These are phyloP conservation scores for Phaeosphaeriaceae sp. DNA, from an alignment of 2,329 filamentous ascomycete species.

Conservation along the genomic window DNA sequence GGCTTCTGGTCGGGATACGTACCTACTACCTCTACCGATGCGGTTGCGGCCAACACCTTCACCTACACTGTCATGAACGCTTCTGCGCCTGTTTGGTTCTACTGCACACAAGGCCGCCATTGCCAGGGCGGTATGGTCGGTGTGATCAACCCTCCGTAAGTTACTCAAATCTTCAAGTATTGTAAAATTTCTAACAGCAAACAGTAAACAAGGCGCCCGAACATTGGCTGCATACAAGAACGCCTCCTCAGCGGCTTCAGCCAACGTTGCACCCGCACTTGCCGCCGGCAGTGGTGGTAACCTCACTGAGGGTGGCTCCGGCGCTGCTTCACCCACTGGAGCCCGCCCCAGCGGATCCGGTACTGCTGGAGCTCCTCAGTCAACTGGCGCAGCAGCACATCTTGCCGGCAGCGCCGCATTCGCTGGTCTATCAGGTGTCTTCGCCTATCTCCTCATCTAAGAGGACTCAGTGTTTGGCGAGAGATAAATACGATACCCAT, in stretches of 20 bases:
- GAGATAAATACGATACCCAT: slow-evolving; percentile 21
- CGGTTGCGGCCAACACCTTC: slow-evolving; percentile 37
- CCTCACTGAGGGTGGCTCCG: slow-evolving; percentile 27
- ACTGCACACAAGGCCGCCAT: slow-evolving; percentile 49
- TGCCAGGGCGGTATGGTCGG: slow-evolving; percentile 50
- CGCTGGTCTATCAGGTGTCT: slow-evolving; percentile 34
- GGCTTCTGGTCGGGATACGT: slow-evolving; percentile 50
- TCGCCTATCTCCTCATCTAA: slow-evolving; percentile 43
- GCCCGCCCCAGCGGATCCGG: slow-evolving; percentile 23
- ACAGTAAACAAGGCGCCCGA: slow-evolving; percentile 25
- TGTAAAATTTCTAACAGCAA: slow-evolving; percentile 14
- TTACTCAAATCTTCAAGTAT: not conserved
- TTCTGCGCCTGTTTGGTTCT: slow-evolving; percentile 49
- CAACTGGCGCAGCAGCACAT: slow-evolving; percentile 36
- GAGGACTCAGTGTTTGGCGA: slow-evolving; percentile 1
- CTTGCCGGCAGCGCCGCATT: slow-evolving; percentile 32
- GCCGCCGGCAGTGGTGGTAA: slow-evolving; percentile 34
- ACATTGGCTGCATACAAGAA: slow-evolving; percentile 35
- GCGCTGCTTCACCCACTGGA: slow-evolving; percentile 13
- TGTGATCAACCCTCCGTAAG: slow-evolving; percentile 49
- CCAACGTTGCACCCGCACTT: slow-evolving; percentile 33
- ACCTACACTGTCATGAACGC: slow-evolving; percentile 43
- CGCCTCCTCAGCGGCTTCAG: slow-evolving; percentile 23
- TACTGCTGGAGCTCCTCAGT: slow-evolving; percentile 8
- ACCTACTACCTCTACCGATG: slow-evolving; percentile 29